Evolutionary conservation across 805 yeast species (phyloP).

Genomic region (Candida morakotiae): DNA sequence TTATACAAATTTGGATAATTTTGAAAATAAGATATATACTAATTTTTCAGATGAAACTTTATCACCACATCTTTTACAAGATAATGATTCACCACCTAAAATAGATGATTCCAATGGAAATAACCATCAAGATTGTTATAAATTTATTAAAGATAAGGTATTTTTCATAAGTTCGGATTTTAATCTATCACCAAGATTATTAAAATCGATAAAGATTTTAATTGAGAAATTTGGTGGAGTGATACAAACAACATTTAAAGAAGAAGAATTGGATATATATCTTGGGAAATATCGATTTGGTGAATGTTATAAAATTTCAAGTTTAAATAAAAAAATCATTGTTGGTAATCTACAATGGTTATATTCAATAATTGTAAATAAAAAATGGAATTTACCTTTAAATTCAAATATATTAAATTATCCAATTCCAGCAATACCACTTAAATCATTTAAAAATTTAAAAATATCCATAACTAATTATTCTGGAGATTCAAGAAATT

Average conservation of each 20-base stretch:
- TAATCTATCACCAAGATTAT: slow-evolving; percentile 43
- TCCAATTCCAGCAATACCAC: slow-evolving; percentile 55
- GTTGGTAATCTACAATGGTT: slow-evolving; percentile 76
- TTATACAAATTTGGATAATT: background rate
- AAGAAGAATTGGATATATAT: slow-evolving; percentile 32
- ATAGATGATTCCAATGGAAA: background rate
- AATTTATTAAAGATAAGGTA: slow-evolving; percentile 39
- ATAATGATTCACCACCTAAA: slow-evolving; percentile 4
- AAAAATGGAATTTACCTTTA: slow-evolving; percentile 53
- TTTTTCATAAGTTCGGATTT: slow-evolving; percentile 57
- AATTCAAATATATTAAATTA: slow-evolving; percentile 57
- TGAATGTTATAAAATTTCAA: slow-evolving; percentile 46
- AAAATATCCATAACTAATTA: slow-evolving; percentile 72
- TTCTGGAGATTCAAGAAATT: slow-evolving; percentile 78
- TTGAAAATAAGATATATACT: background rate
- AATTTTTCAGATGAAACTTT: background rate
- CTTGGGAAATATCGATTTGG: slow-evolving; percentile 65
- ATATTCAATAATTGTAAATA: slow-evolving; percentile 56
- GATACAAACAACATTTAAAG: slow-evolving; percentile 23
- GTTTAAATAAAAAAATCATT: slow-evolving; percentile 35
- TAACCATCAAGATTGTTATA: slow-evolving; percentile 1
- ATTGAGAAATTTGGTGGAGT: slow-evolving; percentile 55
- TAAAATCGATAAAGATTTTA: slow-evolving; percentile 36
- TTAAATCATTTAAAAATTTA: slow-evolving; percentile 52
- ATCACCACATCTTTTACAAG: slow-evolving; percentile 5